Conservation (phyloP, 805 yeast species). For the Lachancea meyersii region DNA sequence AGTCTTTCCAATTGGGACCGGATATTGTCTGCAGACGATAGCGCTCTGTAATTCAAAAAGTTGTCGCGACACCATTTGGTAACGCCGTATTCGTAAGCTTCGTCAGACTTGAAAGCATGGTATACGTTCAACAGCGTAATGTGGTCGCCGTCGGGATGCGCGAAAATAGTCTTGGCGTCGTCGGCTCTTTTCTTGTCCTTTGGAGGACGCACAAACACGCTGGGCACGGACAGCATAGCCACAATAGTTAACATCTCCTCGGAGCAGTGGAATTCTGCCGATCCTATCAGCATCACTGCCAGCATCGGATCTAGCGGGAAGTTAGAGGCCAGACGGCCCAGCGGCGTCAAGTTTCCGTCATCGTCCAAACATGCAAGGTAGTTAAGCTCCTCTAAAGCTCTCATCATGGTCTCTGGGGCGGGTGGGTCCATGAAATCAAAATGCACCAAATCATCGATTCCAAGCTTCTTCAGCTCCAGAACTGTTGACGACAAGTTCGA, state of each 20-base stretch:
- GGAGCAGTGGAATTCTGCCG: conserved; percentile 80
- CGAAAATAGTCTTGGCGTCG: conserved; percentile 79
- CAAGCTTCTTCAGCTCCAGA: conserved; percentile 85
- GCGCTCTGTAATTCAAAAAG: conserved; percentile 75
- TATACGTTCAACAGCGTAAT: conserved; percentile 82
- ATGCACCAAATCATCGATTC: conserved; percentile 92
- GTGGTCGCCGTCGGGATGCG: conserved; percentile 94
- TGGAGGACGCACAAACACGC: conserved; percentile 89
- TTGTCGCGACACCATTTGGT: conserved; percentile 90
- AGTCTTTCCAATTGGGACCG: conserved; percentile 74
- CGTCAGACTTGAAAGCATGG: conserved; percentile 73
- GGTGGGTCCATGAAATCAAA: conserved; percentile 99
- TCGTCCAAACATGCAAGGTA: conserved; percentile 86
- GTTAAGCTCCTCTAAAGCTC: conserved; percentile 92
- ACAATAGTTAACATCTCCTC: conserved; percentile 84
- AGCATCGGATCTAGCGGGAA: conserved; percentile 95
- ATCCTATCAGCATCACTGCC: conserved; percentile 86
- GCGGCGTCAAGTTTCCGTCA: conserved; percentile 81
- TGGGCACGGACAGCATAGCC: conserved; percentile 87
- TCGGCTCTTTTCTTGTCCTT: conserved; percentile 84
- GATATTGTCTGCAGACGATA: conserved; percentile 80
- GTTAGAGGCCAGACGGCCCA: conserved; percentile 85
- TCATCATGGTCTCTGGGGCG: conserved; percentile 99
- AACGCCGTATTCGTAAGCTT: conserved; percentile 57
- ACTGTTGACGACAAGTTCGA: conserved; percentile 89